These are phyloP conservation scores for Phytophthora tentaculata DNA, from an alignment of 352 stramenopile species.

Conservation along the genomic window DNA sequence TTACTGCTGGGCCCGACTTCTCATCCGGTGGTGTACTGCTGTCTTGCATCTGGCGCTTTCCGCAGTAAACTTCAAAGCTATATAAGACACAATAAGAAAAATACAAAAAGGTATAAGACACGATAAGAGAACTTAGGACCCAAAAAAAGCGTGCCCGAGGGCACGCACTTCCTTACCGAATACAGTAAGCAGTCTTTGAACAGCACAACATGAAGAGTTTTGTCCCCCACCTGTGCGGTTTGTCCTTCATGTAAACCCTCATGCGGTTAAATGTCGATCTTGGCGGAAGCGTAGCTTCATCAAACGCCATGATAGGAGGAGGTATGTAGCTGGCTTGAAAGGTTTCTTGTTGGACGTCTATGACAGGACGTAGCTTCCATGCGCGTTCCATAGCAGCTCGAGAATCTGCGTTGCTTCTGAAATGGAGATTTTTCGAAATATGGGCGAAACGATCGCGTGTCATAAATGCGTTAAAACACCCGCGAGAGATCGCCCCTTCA, in stretches of 20 bases:
- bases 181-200: background rate
- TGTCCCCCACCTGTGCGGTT: too few relatives aligned
- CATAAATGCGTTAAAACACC: too few relatives aligned
- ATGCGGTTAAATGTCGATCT: background rate
- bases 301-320: background rate
- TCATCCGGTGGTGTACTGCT: background rate
- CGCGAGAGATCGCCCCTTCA: too few relatives aligned
- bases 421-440: conserved; percentile 15
- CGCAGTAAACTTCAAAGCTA: background rate
- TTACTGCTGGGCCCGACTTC: background rate
- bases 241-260: background rate
- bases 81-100: background rate
- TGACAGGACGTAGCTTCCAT: conserved; percentile 14
- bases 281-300: background rate
- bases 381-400: conserved; percentile 2
- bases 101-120: background rate
- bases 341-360: conserved; percentile 15
- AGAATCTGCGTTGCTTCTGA: conserved; percentile 20
- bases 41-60: background rate
- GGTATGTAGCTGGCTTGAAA: conserved; percentile 3
- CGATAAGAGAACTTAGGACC: background rate
- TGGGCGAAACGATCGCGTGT: conserved; percentile 15
- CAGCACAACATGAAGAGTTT: background rate
- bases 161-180: background rate
- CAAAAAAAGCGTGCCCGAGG: background rate